Percentiles rank a stretch among this genome's conserved stretches.
Conservation (phyloP, 768 basidiomycete species). For the Russula griseocarnosa region DNA sequence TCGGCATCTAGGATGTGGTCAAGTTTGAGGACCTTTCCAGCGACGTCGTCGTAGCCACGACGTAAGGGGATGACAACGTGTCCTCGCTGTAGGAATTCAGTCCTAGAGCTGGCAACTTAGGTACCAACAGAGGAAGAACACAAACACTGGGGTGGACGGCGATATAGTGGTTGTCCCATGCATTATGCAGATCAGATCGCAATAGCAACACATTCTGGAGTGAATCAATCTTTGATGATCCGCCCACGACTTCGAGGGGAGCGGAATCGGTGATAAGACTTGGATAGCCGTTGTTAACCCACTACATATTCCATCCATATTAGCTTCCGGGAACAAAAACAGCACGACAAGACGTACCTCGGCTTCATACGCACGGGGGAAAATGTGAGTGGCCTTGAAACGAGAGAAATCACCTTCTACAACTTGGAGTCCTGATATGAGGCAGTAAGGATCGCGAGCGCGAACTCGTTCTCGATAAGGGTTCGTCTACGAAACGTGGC, state of each 20-base stretch:
- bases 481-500: not conserved
- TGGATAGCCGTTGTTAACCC: not conserved
- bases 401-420: not conserved
- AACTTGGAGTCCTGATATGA: not conserved
- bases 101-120: not conserved
- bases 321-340: not conserved
- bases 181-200: not conserved
- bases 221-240: not conserved
- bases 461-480: not conserved
- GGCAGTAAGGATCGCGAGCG: not conserved
- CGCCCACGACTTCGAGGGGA: not conserved
- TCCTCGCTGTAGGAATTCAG: not conserved
- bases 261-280: not conserved
- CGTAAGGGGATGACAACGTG: not conserved
- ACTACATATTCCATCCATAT: not conserved
- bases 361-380: not conserved
- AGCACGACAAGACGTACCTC: not conserved
- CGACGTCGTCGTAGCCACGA: slow-evolving; percentile 1
- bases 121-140: not conserved
- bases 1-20: not conserved
- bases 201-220: not conserved
- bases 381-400: not conserved
- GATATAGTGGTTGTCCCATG: not conserved
- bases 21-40: slow-evolving; percentile 3
- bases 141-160: slow-evolving; percentile 1